Evolutionary conservation across 768 basidiomycete species (phyloP).

Genomic region (Russula vinacea): DNA sequence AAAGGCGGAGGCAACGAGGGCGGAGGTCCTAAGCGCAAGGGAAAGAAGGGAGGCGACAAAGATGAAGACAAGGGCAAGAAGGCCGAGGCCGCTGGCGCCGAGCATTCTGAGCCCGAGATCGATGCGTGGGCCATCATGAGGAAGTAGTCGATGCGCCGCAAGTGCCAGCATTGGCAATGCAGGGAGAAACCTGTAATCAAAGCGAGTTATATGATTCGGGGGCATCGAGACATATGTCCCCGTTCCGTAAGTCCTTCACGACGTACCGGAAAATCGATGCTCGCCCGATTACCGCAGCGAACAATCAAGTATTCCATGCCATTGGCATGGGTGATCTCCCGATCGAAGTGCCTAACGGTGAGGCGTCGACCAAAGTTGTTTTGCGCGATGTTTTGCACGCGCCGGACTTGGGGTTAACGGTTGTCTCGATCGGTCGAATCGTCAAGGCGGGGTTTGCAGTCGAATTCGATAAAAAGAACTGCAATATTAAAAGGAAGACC

Average conservation of each 20-base stretch:
- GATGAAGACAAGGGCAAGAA: not conserved
- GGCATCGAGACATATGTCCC: conserved; percentile 28
- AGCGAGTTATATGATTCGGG: conserved; percentile 28
- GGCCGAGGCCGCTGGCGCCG: not conserved
- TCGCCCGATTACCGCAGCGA: conserved; percentile 24
- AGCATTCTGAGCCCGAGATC: no score
- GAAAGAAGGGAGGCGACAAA: not conserved
- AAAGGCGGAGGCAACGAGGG: not conserved
- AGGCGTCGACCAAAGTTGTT: not conserved
- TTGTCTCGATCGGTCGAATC: conserved; percentile 23
- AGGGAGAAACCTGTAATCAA: no score
- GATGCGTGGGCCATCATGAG: no score
- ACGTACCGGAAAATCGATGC: conserved; percentile 19
- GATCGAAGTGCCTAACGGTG: conserved; percentile 15
- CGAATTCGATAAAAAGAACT: not conserved
- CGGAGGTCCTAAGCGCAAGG: not conserved
- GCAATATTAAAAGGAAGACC: not conserved
- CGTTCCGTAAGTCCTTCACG: conserved; percentile 18
- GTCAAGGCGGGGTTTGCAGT: not conserved
- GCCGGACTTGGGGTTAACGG: conserved; percentile 22
- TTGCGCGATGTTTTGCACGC: conserved; percentile 25
- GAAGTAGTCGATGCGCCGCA: not conserved
- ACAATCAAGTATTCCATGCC: conserved; percentile 29
- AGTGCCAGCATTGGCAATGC: no score
- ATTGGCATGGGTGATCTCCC: conserved; percentile 26